Conservation (phyloP, 164 flowering plant genomes). For the Saururus chinensis region DNA sequence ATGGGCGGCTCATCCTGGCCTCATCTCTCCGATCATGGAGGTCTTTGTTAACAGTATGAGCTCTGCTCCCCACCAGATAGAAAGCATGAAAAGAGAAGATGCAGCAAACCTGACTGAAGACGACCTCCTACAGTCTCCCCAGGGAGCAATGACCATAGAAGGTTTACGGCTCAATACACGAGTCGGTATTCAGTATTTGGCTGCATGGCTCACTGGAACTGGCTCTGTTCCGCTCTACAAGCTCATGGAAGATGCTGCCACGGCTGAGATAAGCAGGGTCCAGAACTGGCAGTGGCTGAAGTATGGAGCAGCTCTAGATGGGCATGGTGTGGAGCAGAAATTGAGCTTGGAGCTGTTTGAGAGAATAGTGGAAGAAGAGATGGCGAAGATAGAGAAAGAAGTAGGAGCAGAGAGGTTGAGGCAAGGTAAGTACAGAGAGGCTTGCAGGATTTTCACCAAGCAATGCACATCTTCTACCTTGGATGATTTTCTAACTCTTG, state of each 20-base stretch:
- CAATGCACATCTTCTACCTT: slow-evolving; percentile 59
- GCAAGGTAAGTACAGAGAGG: slow-evolving; percentile 63
- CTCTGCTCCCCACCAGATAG: slow-evolving; percentile 52
- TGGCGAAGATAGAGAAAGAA: slow-evolving; percentile 68
- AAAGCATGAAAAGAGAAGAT: slow-evolving; percentile 48
- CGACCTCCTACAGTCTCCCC: slow-evolving; percentile 59
- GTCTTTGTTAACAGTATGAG: slow-evolving; percentile 62
- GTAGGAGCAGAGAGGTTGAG: slow-evolving; percentile 59
- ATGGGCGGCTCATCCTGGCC: slow-evolving; percentile 95
- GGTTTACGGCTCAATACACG: slow-evolving; percentile 81
- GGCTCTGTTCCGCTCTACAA: slow-evolving; percentile 93
- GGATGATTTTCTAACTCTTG: slow-evolving; percentile 80
- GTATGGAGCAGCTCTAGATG: slow-evolving; percentile 60
- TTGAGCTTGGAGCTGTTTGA: slow-evolving; percentile 60
- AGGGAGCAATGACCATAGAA: slow-evolving; percentile 68
- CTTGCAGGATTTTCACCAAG: slow-evolving; percentile 55
- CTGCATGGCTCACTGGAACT: slow-evolving; percentile 83
- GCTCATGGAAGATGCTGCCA: slow-evolving; percentile 97
- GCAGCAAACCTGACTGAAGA: slow-evolving; percentile 50
- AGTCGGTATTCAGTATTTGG: slow-evolving; percentile 83
- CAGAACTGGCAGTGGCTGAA: slow-evolving; percentile 96
- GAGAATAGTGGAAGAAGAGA: slow-evolving; percentile 77
- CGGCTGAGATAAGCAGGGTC: slow-evolving; percentile 86
- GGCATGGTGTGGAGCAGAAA: slow-evolving; percentile 58
- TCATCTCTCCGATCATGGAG: slow-evolving; percentile 63